These are phyloP conservation scores for Crassisporium funariophilum DNA, from an alignment of 768 basidiomycete genomes.

Conservation along the genomic window DNA sequence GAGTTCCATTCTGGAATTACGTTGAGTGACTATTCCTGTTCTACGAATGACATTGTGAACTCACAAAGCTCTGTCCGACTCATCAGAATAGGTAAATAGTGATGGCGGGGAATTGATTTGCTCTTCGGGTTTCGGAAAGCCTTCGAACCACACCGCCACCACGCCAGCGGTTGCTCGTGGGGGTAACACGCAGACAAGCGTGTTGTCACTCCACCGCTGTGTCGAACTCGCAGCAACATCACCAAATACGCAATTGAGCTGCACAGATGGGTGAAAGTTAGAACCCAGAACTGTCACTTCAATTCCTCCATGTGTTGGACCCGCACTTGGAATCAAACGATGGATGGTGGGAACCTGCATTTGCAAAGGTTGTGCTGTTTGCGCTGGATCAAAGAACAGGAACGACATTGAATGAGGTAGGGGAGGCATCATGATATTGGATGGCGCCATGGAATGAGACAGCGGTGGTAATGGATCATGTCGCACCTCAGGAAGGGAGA, in stretches of 20 bases:
- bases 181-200: constrained; percentile 88
- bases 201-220: constrained; percentile 90
- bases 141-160: constrained; percentile 89
- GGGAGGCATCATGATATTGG: constrained; percentile 22
- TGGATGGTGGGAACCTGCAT: constrained; percentile 75
- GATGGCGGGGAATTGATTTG: constrained; percentile 49
- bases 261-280: constrained; percentile 78
- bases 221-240: constrained; percentile 80
- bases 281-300: constrained; percentile 93
- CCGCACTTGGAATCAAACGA: constrained; percentile 79
- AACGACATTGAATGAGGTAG: constrained; percentile 47
- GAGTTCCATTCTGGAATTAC: constrained; percentile 80
- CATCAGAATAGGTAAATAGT: constrained; percentile 89
- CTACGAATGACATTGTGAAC: constrained; percentile 32
- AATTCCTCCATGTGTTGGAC: constrained; percentile 90
- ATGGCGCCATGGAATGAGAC: constrained; percentile 13
- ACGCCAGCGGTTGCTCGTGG: constrained; percentile 80
- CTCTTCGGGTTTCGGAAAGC: constrained; percentile 63
- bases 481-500: constrained; percentile 15
- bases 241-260: constrained; percentile 84
- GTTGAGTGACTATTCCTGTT: constrained; percentile 11
- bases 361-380: constrained; percentile 47
- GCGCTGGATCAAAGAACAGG: constrained; percentile 61
- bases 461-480: constrained; percentile 11
- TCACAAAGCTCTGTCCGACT: constrained; percentile 86